Evolutionary conservation across 441 rosid genomes (phyloP).

Genomic region (Populus hybrid): DNA sequence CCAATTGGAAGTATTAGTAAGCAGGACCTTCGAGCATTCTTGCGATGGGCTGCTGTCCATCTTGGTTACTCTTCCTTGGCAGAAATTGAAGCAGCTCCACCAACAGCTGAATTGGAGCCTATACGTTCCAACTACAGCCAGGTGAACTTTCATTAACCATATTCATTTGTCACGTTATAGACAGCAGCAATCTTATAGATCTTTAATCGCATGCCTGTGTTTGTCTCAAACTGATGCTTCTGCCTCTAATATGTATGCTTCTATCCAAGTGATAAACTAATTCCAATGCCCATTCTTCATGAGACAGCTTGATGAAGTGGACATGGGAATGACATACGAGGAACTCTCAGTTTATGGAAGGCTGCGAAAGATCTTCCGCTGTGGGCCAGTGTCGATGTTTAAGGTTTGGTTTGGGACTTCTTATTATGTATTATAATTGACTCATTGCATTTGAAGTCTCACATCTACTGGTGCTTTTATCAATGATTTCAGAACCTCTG

Average conservation of each 20-base stretch:
- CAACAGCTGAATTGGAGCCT: constrained; percentile 96
- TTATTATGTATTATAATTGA: background rate
- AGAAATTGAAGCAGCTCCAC: constrained; percentile 95
- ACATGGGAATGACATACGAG: constrained; percentile 99
- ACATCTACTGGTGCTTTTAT: background rate
- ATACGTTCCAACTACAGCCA: constrained; percentile 89
- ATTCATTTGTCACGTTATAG: background rate
- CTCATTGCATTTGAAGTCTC: constrained; percentile 9
- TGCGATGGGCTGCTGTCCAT: constrained; percentile 84
- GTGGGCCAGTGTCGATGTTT: constrained; percentile 97
- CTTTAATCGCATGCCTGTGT: background rate
- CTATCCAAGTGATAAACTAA: background rate
- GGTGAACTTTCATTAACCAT: constrained; percentile 32
- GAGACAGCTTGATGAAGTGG: constrained; percentile 92
- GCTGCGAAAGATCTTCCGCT: constrained; percentile 81
- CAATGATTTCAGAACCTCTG: constrained; percentile 70
- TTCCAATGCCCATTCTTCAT: constrained; percentile 14
- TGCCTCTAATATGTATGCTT: background rate
- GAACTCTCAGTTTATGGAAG: constrained; percentile 95
- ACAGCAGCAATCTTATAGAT: background rate
- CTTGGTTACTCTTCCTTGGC: constrained; percentile 88
- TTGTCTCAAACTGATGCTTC: background rate
- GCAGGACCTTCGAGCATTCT: constrained; percentile 77
- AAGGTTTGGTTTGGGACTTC: constrained; percentile 33
- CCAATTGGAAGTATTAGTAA: constrained; percentile 97